These are phyloP conservation scores for Moniliella sp. DNA, from an alignment of 1,284 basidiomycete species.

Conservation along the genomic window DNA sequence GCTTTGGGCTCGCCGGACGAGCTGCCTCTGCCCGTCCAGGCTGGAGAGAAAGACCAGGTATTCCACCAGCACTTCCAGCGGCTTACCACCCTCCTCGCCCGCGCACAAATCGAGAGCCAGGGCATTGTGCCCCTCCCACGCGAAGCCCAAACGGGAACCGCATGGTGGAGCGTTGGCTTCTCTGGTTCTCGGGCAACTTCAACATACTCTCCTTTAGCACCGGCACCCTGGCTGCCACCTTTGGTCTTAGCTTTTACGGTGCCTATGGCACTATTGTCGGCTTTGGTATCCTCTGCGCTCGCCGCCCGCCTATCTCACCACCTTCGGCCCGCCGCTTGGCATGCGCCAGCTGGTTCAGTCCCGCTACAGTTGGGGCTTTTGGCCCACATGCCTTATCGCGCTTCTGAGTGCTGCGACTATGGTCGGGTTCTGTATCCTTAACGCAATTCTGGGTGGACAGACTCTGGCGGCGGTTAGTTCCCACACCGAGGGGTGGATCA, in stretches of 20 bases:
- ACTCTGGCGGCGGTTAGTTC: conserved; percentile 35
- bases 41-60: too few relatives aligned
- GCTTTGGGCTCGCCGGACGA: too few relatives aligned
- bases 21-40: too few relatives aligned
- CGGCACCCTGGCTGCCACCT: conserved; percentile 42
- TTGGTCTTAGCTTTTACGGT: conserved; percentile 40
- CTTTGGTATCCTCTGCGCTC: conserved; percentile 33
- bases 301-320: conserved; percentile 15
- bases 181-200: conserved; percentile 27
- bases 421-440: conserved; percentile 41
- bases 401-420: conserved; percentile 34
- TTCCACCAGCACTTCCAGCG: too few relatives aligned
- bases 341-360: conserved; percentile 43
- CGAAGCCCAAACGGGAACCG: conserved; percentile 9
- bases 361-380: conserved; percentile 43
- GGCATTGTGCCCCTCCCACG: conserved; percentile 12
- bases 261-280: conserved; percentile 32
- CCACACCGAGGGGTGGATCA: conserved; percentile 6
- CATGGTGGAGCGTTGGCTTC: conserved; percentile 37
- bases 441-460: conserved; percentile 40
- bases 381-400: conserved; percentile 43
- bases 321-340: conserved; percentile 44
- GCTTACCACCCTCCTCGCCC: conserved; percentile 4
- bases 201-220: conserved; percentile 40
- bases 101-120: conserved; percentile 8